Base-by-base conservation (phyloP, 495 filamentous ascomycete genomes). In the Penicillium malachiteum region DNA sequence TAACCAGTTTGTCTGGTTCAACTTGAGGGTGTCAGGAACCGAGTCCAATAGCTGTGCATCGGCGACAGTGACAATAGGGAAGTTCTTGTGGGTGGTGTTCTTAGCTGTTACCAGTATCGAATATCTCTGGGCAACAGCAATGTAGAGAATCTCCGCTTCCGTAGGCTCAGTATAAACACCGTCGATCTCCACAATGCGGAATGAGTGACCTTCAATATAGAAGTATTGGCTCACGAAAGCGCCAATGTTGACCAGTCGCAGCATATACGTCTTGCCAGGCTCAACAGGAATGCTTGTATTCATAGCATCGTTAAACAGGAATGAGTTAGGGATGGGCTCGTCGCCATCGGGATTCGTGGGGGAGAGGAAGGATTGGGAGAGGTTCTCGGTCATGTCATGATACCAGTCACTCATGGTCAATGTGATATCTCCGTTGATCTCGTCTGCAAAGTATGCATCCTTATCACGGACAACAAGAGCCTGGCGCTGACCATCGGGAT, bases 1-100 rank as follows among this genome's bases (percentile, higher is more conserved):
- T 0, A 95, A 80, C 87, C 87, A 93, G 13, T 87, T 87, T 1
- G 91, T 93, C 0, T 84, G 78, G 57, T 95, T 95, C 32, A 84
- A 82, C 56, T 91, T 56, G 4, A 74, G 54, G 11, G 58, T 52
- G 3, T 65, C 52, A 3, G 62, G 54, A 13, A 74, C 70, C 1
- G 34, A 60, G 35, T 73, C 71, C 21, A 74, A 43, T 9, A 77
- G 54, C 5, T 14, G 40, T 1, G 71, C 68, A 39, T 76, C 73
- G 11, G 60, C 69, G 0, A 71, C 58, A 3, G 63, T 72, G 38
- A 60, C 87, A 64, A 92, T 84, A 7, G 87, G 78, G 60, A 84
- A 91, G 60, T 91, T 92, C 34, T 75, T 72, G 14, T 41, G 13
- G 26, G 41, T 84, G 11, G 83, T 76, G 54, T 85, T 84, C 63